A percentile compares a stretch with the other conserved stretches of the same genome.
phyloP scores from a whole-genome alignment of 441 rosid species.

The Mallotus repandus region DNA sequence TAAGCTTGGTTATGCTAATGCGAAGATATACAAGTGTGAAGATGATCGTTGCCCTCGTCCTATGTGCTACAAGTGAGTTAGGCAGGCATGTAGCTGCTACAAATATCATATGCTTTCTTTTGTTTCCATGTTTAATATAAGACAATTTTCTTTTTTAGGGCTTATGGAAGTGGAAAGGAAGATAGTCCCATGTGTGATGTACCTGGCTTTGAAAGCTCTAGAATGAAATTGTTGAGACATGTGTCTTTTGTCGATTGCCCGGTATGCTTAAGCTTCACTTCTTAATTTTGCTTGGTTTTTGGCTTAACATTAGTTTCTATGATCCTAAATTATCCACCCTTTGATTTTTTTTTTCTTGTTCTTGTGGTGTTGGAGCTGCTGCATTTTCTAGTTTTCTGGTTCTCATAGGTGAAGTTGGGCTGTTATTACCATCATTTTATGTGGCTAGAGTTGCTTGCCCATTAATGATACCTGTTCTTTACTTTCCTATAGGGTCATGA shows the following conservation, averaged over 20 bases:
- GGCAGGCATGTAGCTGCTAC: neutral
- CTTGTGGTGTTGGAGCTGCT: neutral
- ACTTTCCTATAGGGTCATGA: slow-evolving; percentile 75
- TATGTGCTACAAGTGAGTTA: slow-evolving; percentile 83
- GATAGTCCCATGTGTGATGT: slow-evolving; percentile 84
- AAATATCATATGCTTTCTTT: too few species aligned
- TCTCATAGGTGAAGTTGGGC: neutral
- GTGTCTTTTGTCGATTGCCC: slow-evolving; percentile 99
- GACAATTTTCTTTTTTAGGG: slow-evolving; percentile 35
- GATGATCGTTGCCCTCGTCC: slow-evolving; percentile 92
- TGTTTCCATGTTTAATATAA: too few species aligned
- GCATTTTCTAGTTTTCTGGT: neutral
- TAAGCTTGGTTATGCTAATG: slow-evolving; percentile 98
- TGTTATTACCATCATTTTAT: neutral
- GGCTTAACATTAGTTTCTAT: too few species aligned
- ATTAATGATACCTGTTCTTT: neutral
- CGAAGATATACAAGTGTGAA: slow-evolving; percentile 95
- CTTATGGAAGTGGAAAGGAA: slow-evolving; percentile 97
- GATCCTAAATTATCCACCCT: too few species aligned
- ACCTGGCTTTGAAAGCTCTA: slow-evolving; percentile 74
- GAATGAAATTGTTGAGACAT: slow-evolving; percentile 91
- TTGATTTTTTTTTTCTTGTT: neutral
- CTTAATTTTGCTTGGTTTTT: too few species aligned
- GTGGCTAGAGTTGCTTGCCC: neutral
- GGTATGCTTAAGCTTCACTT: slow-evolving; percentile 30